phyloP scores from a whole-genome alignment of 2,329 filamentous ascomycete species.

The Trichoderma oligosporum region DNA sequence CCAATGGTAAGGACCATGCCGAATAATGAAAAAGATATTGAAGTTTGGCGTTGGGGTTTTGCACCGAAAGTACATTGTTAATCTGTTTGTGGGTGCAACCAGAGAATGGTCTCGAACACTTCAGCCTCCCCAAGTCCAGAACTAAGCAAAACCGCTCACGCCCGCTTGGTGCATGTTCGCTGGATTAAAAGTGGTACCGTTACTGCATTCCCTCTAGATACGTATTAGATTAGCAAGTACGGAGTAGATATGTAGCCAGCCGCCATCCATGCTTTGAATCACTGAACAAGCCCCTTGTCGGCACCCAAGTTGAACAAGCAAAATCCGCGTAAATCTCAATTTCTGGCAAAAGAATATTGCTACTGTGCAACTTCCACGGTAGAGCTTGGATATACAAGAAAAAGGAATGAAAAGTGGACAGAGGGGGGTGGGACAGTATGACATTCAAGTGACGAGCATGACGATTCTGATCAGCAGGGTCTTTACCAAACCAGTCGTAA shows the following conservation, averaged over 20 bases:
- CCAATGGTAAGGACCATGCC: background rate
- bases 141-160: background rate
- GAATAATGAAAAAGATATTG: background rate
- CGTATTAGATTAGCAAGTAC: background rate
- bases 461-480: constrained; percentile 12
- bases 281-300: too few species aligned
- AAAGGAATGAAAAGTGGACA: background rate
- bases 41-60: background rate
- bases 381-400: background rate
- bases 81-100: background rate
- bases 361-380: background rate
- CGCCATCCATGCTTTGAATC: too few species aligned
- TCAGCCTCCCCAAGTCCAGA: background rate
- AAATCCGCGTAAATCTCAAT: background rate
- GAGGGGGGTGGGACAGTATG: background rate
- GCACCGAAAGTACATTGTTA: background rate
- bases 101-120: constrained; percentile 10
- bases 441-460: constrained; percentile 17
- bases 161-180: background rate
- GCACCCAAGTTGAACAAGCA: background rate
- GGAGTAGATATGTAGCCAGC: background rate
- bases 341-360: background rate
- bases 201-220: background rate
- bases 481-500: background rate
- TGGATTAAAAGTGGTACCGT: background rate